Conservation (phyloP, 495 filamentous ascomycete species). For the Penicillium goetzii region DNA sequence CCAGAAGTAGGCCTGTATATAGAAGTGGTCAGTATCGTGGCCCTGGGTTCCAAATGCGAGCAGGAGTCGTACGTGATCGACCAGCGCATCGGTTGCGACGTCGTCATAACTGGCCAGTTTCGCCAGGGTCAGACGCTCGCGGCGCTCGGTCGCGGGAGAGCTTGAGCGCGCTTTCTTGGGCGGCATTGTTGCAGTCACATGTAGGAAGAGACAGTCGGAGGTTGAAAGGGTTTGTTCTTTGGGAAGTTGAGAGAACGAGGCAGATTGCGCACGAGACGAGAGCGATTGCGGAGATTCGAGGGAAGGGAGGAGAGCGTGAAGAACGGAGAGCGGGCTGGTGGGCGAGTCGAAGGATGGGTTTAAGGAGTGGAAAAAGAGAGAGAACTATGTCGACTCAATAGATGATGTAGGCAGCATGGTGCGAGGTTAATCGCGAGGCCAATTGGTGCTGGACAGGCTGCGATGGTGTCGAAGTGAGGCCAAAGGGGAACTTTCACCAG, state of each 20-base stretch:
- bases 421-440: neutral
- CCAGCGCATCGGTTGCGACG: constrained; percentile 90
- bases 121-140: constrained; percentile 75
- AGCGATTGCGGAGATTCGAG: neutral
- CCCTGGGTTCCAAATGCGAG: constrained; percentile 2
- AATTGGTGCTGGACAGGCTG: constrained; percentile 9
- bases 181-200: constrained; percentile 34
- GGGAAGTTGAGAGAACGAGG: neutral
- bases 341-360: neutral
- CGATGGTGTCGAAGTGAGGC: neutral
- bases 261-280: neutral
- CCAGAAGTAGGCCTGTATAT: constrained; percentile 84
- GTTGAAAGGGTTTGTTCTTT: neutral
- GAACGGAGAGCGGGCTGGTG: neutral
- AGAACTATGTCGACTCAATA: neutral
- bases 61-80: constrained; percentile 78
- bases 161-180: constrained; percentile 50
- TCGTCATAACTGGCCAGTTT: constrained; percentile 95
- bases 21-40: constrained; percentile 26
- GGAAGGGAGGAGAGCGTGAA: neutral
- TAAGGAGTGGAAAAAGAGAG: neutral
- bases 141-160: constrained; percentile 52
- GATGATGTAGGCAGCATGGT: constrained; percentile 3
- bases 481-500: constrained; percentile 8
- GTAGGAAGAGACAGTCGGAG: constrained; percentile 4